These are phyloP conservation scores for Hyaloperonospora arabidopsidis DNA, from an alignment of 352 stramenopile genomes.

Conservation along the genomic window DNA sequence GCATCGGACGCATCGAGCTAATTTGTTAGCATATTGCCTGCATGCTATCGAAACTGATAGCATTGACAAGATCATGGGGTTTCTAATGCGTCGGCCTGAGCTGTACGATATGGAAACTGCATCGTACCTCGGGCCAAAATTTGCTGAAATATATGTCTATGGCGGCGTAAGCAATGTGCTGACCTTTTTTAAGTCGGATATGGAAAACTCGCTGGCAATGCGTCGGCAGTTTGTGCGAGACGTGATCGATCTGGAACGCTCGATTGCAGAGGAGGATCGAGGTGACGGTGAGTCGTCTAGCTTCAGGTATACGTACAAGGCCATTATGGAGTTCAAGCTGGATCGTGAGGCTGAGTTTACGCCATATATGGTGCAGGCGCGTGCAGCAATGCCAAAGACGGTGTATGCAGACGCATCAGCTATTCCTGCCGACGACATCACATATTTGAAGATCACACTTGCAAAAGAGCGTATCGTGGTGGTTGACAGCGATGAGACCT, in stretches of 20 bases:
- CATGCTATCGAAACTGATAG: constrained; percentile 55
- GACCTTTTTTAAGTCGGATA: constrained; percentile 53
- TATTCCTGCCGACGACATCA: constrained; percentile 19
- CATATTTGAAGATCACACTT: constrained; percentile 49
- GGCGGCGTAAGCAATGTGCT: constrained; percentile 41
- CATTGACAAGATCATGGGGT: constrained; percentile 62
- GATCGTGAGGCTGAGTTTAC: constrained; percentile 64
- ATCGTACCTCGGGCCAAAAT: constrained; percentile 39
- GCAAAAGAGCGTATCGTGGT: constrained; percentile 37
- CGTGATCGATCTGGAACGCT: constrained; percentile 55
- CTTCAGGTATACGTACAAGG: constrained; percentile 36
- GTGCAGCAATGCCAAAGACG: constrained; percentile 21
- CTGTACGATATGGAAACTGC: constrained; percentile 46
- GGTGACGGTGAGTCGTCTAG: constrained; percentile 22
- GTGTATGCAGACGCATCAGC: constrained; percentile 27
- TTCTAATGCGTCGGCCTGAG: constrained; percentile 41
- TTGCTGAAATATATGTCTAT: constrained; percentile 54
- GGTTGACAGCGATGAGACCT: constrained; percentile 48
- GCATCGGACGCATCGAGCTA: constrained; percentile 34
- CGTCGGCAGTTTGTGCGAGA: constrained; percentile 51
- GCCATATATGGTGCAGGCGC: constrained; percentile 39
- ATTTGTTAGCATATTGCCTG: constrained; percentile 48
- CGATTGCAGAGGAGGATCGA: constrained; percentile 20
- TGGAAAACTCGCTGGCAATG: constrained; percentile 40
- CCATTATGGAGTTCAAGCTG: constrained; percentile 55